Evolutionary conservation across 768 basidiomycete genomes (phyloP), one percentile per base, ranked within the genome.

Genomic region (Mycena crocata): DNA sequence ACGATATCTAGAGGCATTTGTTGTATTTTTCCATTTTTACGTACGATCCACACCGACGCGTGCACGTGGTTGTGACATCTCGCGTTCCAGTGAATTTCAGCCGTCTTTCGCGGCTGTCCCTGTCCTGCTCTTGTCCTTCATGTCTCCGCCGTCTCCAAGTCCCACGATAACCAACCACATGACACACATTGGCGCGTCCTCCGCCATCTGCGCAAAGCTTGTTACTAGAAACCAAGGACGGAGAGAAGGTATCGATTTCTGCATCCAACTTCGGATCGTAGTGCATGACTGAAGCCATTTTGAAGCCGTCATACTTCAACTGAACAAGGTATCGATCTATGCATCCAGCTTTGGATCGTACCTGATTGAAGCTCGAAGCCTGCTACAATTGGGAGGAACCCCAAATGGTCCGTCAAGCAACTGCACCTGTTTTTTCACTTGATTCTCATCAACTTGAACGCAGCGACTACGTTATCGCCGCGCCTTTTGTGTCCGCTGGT

Each of bases 301-400:
- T 58, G 10, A 69, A 93, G 93, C 83, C 14, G 80, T 93, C 21
- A 69, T 88, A 21, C 75, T 94, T 42, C 87, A 83, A 42, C 76
- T 92, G 51, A 86, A 86, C 64, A 87, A 84, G n/a, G n/a, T n/a
- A n/a, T n/a, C n/a, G n/a, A n/a, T n/a, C n/a, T n/a, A n/a, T n/a
- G n/a, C n/a, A n/a, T n/a, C n/a, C n/a, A n/a, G n/a, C n/a, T n/a
- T n/a, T n/a, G n/a, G n/a, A n/a, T n/a, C n/a, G n/a, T n/a, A n/a
- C n/a, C n/a, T n/a, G n/a, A n/a, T n/a, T n/a, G n/a, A n/a, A n/a
- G n/a, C n/a, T n/a, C n/a, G n/a, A n/a, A n/a, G 68, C 90, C 93
- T 8, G 83, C 87, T 9, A 86, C 83, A 0, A 90, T 94, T 48
- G 93, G 93, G 24, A 84, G 93, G 71, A 90, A 92, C 70, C 86